phyloP scores from a whole-genome alignment of 1,139 yeast genomes.

The Yamadazyma trypodendri region DNA sequence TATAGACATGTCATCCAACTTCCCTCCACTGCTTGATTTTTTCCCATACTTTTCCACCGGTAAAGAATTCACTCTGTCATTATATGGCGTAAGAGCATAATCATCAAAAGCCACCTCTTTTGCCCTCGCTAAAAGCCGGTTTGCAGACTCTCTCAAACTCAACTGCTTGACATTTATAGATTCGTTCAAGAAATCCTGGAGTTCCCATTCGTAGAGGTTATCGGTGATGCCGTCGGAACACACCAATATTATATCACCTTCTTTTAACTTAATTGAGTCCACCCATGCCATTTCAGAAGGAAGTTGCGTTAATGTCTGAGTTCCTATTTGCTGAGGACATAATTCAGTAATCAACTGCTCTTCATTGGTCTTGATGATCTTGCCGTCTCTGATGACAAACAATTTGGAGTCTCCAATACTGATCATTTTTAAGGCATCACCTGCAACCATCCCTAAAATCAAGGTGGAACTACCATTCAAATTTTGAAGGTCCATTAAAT shows the following conservation, averaged over 20 bases:
- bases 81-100: constrained; percentile 54
- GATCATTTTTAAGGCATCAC: constrained; percentile 46
- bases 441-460: constrained; percentile 50
- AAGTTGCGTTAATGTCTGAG: constrained; percentile 42
- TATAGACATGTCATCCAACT: constrained; percentile 55
- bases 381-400: constrained; percentile 49
- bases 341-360: constrained; percentile 48
- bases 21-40: constrained; percentile 49
- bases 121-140: constrained; percentile 39
- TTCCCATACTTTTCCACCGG: constrained; percentile 32
- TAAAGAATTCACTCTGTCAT: constrained; percentile 49
- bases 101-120: constrained; percentile 56
- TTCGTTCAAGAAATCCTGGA: constrained; percentile 36
- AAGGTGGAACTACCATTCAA: constrained; percentile 56
- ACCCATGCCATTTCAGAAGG: constrained; percentile 56
- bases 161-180: constrained; percentile 26
- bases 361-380: constrained; percentile 43
- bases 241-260: constrained; percentile 43
- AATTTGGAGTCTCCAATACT: constrained; percentile 59
- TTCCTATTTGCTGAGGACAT: constrained; percentile 59
- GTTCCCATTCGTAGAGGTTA: constrained; percentile 50
- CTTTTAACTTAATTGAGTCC: constrained; percentile 37
- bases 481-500: constrained; percentile 51
- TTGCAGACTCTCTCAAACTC: constrained; percentile 39
- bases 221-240: constrained; percentile 60